A percentile compares a stretch with the other conserved stretches of the same genome.
Evolutionary conservation across 1,284 basidiomycete species (phyloP).

Genomic region (Vanrija humicola): DNA sequence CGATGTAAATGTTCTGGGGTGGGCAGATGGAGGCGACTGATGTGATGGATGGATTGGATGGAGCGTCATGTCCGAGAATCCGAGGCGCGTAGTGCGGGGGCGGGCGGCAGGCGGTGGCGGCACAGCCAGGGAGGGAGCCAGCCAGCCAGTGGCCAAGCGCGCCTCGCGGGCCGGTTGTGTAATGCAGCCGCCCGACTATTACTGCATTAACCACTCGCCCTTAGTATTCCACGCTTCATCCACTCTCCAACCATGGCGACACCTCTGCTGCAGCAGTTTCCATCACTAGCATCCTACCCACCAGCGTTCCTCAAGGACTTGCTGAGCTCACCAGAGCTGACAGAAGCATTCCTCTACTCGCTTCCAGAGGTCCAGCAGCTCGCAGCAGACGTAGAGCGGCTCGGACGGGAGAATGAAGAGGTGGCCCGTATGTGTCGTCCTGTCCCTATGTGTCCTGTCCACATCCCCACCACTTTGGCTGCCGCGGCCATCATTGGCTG

Average conservation of each 20-base stretch:
- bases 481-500: neutral
- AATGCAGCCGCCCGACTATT: too few relatives aligned
- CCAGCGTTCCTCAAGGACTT: constrained; percentile 68
- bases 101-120: too few relatives aligned
- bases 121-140: too few relatives aligned
- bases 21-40: too few relatives aligned
- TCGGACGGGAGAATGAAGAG: constrained; percentile 74
- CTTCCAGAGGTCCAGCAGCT: constrained; percentile 67
- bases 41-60: too few relatives aligned
- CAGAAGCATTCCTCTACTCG: constrained; percentile 79
- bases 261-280: constrained; percentile 44
- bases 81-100: too few relatives aligned
- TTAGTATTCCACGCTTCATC: neutral
- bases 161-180: too few relatives aligned
- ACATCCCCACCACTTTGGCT: neutral
- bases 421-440: constrained; percentile 64
- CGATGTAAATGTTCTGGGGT: too few relatives aligned
- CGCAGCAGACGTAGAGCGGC: constrained; percentile 67
- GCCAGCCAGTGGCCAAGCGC: too few relatives aligned
- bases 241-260: constrained; percentile 35
- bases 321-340: constrained; percentile 71
- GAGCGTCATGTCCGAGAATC: too few relatives aligned
- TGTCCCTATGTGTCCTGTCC: neutral
- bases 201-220: too few relatives aligned
- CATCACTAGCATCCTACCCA: constrained; percentile 40